These are phyloP conservation scores for Phytophthora melonis DNA, from an alignment of 352 stramenopile genomes.

Conservation along the genomic window DNA sequence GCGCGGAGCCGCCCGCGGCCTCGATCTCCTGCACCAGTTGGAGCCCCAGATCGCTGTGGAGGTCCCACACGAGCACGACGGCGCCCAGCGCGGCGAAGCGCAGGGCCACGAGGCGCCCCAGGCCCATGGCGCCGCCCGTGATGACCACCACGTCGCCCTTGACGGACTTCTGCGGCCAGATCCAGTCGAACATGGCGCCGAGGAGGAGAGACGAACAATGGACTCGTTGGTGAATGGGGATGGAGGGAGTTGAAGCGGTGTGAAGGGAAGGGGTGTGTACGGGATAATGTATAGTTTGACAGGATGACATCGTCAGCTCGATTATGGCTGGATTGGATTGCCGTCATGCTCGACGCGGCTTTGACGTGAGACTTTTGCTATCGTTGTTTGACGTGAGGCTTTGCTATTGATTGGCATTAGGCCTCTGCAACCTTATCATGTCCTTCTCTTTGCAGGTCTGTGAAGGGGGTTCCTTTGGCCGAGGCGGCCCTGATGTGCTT, in stretches of 20 bases:
- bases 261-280: background rate
- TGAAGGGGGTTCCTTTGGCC: background rate
- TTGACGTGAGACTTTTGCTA: background rate
- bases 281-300: background rate
- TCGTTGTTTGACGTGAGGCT: no score
- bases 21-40: conserved; percentile 49
- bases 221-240: background rate
- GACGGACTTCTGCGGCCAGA: conserved; percentile 58
- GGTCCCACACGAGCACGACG: conserved; percentile 52
- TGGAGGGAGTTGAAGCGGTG: conserved; percentile 3
- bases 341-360: background rate
- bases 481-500: background rate
- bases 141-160: conserved; percentile 62
- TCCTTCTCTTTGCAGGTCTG: conserved; percentile 2
- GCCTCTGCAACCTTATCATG: background rate
- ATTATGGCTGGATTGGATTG: background rate
- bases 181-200: conserved; percentile 44
- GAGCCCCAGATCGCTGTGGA: conserved; percentile 37
- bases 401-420: background rate
- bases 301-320: background rate
- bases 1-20: conserved; percentile 26
- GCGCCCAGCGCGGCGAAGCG: conserved; percentile 47
- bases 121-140: conserved; percentile 64
- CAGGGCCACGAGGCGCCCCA: conserved; percentile 54
- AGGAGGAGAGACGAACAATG: conserved; percentile 1